These are phyloP conservation scores for Retiboletus flavoniger DNA, from an alignment of 1,284 basidiomycete genomes.

Conservation along the genomic window DNA sequence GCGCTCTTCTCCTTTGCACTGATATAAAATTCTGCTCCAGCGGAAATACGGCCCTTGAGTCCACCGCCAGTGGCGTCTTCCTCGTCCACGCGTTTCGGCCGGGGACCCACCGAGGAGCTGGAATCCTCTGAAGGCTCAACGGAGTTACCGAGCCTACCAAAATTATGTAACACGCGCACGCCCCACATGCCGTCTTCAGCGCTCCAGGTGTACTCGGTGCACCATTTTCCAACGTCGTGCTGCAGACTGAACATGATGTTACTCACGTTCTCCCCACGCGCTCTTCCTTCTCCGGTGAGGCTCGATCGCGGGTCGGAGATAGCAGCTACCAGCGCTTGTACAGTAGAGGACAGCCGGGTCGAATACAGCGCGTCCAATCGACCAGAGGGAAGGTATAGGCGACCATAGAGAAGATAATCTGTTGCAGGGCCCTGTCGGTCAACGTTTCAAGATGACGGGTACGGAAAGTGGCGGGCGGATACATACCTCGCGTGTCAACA, in stretches of 20 bases:
- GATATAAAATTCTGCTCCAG: constrained; percentile 93
- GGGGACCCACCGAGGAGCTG: constrained; percentile 22
- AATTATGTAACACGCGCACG: constrained; percentile 88
- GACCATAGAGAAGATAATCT: constrained; percentile 93
- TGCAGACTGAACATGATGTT: constrained; percentile 89
- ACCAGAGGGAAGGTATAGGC: constrained; percentile 86
- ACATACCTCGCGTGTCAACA: constrained; percentile 75
- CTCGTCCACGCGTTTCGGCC: constrained; percentile 74
- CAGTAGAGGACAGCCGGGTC: constrained; percentile 70
- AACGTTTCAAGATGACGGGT: constrained; percentile 19
- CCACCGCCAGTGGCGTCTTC: constrained; percentile 90
- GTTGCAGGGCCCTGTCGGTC: constrained; percentile 15
- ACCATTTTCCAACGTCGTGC: constrained; percentile 91
- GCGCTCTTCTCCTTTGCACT: constrained; percentile 92
- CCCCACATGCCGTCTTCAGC: constrained; percentile 95
- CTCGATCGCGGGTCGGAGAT: constrained; percentile 70
- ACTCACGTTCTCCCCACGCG: constrained; percentile 50
- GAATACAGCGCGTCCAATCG: constrained; percentile 89
- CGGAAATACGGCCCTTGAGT: constrained; percentile 83
- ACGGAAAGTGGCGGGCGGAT: background rate
- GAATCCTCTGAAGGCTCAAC: constrained; percentile 33
- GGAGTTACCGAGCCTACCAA: constrained; percentile 58
- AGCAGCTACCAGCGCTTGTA: constrained; percentile 68
- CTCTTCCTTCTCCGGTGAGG: constrained; percentile 42
- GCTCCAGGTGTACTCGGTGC: constrained; percentile 93